These are phyloP conservation scores for Citrus australasica DNA, from an alignment of 345 rosid genomes.

Conservation along the genomic window DNA sequence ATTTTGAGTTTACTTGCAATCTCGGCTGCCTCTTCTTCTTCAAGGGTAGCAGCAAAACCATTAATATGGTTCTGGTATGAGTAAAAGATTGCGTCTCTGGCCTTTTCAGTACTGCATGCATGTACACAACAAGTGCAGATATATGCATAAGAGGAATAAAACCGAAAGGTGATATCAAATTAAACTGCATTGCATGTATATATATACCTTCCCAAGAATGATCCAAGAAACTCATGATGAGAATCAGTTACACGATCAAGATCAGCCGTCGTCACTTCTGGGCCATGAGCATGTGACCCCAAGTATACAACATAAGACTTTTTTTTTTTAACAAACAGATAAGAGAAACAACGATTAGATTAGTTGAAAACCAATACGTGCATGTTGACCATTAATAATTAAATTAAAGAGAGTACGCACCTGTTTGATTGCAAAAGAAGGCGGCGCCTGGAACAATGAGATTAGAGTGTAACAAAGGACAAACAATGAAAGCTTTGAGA, in stretches of 20 bases:
- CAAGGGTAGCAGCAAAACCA: slow-evolving; percentile 52
- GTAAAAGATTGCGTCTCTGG: slow-evolving; percentile 42
- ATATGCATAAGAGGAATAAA: too few relatives aligned
- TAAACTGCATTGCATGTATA: too few relatives aligned
- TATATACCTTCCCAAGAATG: slow-evolving; percentile 47
- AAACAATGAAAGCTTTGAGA: slow-evolving; percentile 13
- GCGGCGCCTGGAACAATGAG: slow-evolving; percentile 20
- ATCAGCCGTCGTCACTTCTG: slow-evolving; percentile 28
- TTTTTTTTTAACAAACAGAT: background rate
- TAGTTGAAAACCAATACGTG: background rate
- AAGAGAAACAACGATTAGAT: background rate
- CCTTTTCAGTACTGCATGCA: slow-evolving; percentile 33
- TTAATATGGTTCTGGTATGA: slow-evolving; percentile 51
- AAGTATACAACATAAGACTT: slow-evolving; percentile 66
- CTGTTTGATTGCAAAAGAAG: slow-evolving; percentile 42
- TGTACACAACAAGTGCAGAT: too few relatives aligned
- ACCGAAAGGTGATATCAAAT: too few relatives aligned
- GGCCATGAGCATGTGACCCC: slow-evolving; percentile 62
- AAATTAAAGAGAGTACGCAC: slow-evolving; percentile 6
- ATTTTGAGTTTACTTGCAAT: slow-evolving; percentile 29
- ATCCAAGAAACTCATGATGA: slow-evolving; percentile 50
- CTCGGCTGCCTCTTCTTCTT: slow-evolving; percentile 43
- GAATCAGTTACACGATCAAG: slow-evolving; percentile 31
- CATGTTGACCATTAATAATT: too few relatives aligned
- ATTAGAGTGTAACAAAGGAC: slow-evolving; percentile 14